phyloP scores from a whole-genome alignment of 2,329 filamentous ascomycete genomes.

The Arthrobotrys musiformis region DNA sequence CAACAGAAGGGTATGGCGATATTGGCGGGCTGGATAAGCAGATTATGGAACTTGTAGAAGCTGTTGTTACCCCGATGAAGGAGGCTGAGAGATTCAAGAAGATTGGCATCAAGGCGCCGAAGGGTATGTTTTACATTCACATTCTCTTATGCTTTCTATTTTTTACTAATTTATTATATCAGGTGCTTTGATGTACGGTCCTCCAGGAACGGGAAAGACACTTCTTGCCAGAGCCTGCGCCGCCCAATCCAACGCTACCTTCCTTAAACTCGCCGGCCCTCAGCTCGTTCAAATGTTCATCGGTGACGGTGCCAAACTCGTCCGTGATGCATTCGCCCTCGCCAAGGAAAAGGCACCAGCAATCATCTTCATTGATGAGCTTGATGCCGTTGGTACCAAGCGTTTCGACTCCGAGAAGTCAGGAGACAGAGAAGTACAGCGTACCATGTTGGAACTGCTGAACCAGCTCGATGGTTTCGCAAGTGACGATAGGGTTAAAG shows the following conservation, averaged over 20 bases:
- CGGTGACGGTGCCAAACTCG: slow-evolving; percentile 95
- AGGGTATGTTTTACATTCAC: slow-evolving; percentile 72
- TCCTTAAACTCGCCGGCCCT: slow-evolving; percentile 96
- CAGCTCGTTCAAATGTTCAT: slow-evolving; percentile 99
- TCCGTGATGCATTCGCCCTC: slow-evolving; percentile 95
- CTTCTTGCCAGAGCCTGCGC: slow-evolving; percentile 94
- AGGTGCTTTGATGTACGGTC: slow-evolving; percentile 98
- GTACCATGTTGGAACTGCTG: slow-evolving; percentile 97
- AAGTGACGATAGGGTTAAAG: slow-evolving; percentile 95
- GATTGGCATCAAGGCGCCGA: slow-evolving; percentile 99
- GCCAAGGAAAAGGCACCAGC: slow-evolving; percentile 98
- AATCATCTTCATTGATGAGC: slow-evolving; percentile 99
- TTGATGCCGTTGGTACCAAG: slow-evolving; percentile 98
- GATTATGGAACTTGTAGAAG: slow-evolving; percentile 98
- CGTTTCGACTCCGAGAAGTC: slow-evolving; percentile 99
- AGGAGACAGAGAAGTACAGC: slow-evolving; percentile 95
- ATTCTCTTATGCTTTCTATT: neutral
- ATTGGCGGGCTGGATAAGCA: slow-evolving; percentile 98
- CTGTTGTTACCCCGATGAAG: slow-evolving; percentile 99
- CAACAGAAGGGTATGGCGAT: slow-evolving; percentile 98
- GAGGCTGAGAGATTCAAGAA: slow-evolving; percentile 99
- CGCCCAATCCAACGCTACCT: slow-evolving; percentile 96
- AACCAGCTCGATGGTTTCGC: slow-evolving; percentile 99
- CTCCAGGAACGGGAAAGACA: slow-evolving; percentile 89
- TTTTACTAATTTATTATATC: slow-evolving; percentile 56